Percentiles rank a stretch among this genome's conserved stretches.
These are phyloP conservation scores for Diaporthe sp. DNA, from an alignment of 2,329 filamentous ascomycete species.

Conservation along the genomic window DNA sequence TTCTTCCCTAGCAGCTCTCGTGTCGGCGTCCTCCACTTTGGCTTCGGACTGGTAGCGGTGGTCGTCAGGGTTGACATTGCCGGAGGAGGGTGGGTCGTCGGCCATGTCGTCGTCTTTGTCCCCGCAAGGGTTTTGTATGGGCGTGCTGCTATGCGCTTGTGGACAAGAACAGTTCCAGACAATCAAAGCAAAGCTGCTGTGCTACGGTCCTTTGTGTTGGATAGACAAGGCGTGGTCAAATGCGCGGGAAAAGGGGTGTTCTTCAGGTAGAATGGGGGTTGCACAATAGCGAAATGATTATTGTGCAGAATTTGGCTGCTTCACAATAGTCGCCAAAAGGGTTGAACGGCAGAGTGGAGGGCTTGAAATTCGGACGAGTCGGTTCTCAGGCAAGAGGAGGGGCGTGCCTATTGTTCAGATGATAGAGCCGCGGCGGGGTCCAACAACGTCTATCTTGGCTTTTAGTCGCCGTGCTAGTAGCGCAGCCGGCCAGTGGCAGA, in stretches of 20 bases:
- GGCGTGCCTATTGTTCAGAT: conserved; percentile 30
- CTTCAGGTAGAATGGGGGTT: conserved; percentile 11
- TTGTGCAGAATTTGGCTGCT: conserved; percentile 29
- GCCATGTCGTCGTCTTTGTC: conserved; percentile 34
- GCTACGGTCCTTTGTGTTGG: conserved; percentile 19
- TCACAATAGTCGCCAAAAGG: conserved; percentile 29
- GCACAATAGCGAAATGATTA: conserved; percentile 20
- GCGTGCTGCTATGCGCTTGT: conserved; percentile 7
- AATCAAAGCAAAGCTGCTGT: conserved; percentile 20
- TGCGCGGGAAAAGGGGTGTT: conserved; percentile 1
- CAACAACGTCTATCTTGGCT: conserved; percentile 24
- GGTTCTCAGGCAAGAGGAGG: conserved; percentile 20
- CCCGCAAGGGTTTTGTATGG: conserved; percentile 23
- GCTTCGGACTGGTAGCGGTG: conserved; percentile 48
- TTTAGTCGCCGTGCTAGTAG: conserved; percentile 3
- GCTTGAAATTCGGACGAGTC: conserved; percentile 22
- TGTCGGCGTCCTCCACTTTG: conserved; percentile 72
- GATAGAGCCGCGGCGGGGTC: conserved; percentile 31
- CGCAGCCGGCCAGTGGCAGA: conserved; percentile 1
- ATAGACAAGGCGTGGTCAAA: conserved; percentile 21
- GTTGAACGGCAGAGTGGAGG: conserved; percentile 23
- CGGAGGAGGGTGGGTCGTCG: conserved; percentile 30
- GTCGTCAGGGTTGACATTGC: conserved; percentile 51
- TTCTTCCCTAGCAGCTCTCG: conserved; percentile 73
- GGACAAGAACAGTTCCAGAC: conserved; percentile 5